Base-by-base conservation (phyloP, 805 yeast species). In the Pichia rugopelliculosa region DNA sequence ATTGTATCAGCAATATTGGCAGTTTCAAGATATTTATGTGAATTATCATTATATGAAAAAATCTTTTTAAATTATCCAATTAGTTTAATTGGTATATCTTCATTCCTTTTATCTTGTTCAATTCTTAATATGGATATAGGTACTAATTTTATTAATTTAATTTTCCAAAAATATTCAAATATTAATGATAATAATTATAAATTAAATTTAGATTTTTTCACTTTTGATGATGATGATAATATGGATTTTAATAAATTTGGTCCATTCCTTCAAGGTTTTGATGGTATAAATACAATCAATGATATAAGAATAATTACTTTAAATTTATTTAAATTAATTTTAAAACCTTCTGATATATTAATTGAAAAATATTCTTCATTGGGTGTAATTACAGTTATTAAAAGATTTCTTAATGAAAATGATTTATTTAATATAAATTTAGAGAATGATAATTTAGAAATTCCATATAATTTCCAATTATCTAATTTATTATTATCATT, bases 21-120 rank as follows among this genome's bases (percentile, higher is more conserved):
- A 4, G 73, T 77, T 34, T 70, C 73, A 24, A 67, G 83, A 46
- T 78, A 76, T 51, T 64, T 78, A 34, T 76, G 81, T 55, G 83
- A 78, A 60, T 61, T 76, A 40, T 69, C 80, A 0, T 58, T 78
- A 17, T 78, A 75, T 56, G 74, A 76, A 41, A 69, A 73, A 53
- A 64, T 57, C 38, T 78, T 72, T 53, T 56, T 78, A 40, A 59
- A 66, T 12, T 67, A 66, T 50, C 70, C 74, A 21, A 56, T 77
- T 6, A 72, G 78, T 3, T 53, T 72, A 42, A 65, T 77, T 15
- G 72, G 77, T n/a, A 61, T 70, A 12, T 62, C 80, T 3, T 77
- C 80, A n/a, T 75, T 74, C 54, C 60, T 76, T 46, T 60, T 78
- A 50, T 77, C 83, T 12, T 75, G 80, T 52, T 68, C 79, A 17